These are phyloP conservation scores for Auricularia cornea DNA, from an alignment of 768 basidiomycete genomes.

Conservation along the genomic window DNA sequence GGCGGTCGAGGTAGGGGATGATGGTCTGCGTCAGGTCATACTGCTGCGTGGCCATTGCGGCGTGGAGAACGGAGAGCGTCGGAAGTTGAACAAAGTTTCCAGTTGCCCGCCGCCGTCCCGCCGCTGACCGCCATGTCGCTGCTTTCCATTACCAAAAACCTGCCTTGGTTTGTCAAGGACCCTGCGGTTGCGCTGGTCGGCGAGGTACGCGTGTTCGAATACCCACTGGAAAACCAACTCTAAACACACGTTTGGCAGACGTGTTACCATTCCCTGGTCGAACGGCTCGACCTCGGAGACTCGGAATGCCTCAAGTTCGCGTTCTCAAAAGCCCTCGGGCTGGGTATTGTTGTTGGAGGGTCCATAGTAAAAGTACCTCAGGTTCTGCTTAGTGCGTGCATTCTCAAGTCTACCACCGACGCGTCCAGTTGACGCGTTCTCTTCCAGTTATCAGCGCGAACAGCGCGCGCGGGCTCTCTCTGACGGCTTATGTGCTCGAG, in stretches of 20 bases:
- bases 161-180: slow-evolving; percentile 81
- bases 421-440: slow-evolving; percentile 1
- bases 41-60: slow-evolving; percentile 39
- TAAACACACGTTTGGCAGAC: slow-evolving; percentile 39
- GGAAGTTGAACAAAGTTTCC: background rate
- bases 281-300: slow-evolving; percentile 71
- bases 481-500: slow-evolving; percentile 83
- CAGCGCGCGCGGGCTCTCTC: slow-evolving; percentile 81
- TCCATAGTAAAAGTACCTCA: slow-evolving; percentile 96
- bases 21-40: slow-evolving; percentile 87
- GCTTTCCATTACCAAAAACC: slow-evolving; percentile 70
- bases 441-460: slow-evolving; percentile 54
- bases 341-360: slow-evolving; percentile 88
- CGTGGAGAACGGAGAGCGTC: background rate
- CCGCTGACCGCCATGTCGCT: slow-evolving; percentile 19
- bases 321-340: slow-evolving; percentile 83
- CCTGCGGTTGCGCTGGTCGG: slow-evolving; percentile 78
- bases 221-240: background rate
- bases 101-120: background rate
- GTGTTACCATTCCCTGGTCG: slow-evolving; percentile 86
- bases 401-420: background rate
- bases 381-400: slow-evolving; percentile 67
- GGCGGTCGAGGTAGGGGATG: slow-evolving; percentile 88
- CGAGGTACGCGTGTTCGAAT: slow-evolving; percentile 41
- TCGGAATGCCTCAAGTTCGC: slow-evolving; percentile 84